Percentiles rank a stretch among this genome's conserved stretches.
phyloP scores from a whole-genome alignment of 495 filamentous ascomycete species.

The Tetracladium marchalianum region DNA sequence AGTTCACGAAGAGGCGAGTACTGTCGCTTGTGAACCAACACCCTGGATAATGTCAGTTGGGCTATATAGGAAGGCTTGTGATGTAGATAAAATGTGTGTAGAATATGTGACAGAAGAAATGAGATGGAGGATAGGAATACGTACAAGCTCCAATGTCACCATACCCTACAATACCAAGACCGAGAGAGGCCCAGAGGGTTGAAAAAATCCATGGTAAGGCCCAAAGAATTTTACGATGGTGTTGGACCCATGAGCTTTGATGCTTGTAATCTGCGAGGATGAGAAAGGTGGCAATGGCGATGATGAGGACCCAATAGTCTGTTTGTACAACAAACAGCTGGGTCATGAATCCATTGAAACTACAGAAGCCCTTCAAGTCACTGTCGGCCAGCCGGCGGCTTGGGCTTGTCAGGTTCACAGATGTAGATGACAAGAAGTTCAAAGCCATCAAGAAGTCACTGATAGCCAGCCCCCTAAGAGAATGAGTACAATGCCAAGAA shows the following conservation, averaged over 20 bases:
- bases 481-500: no score
- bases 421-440: slow-evolving; percentile 30
- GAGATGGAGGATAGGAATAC: slow-evolving; percentile 2
- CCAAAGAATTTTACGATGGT: slow-evolving; percentile 24
- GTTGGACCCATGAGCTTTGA: slow-evolving; percentile 27
- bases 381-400: slow-evolving; percentile 26
- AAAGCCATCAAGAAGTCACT: slow-evolving; percentile 32
- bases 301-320: slow-evolving; percentile 35
- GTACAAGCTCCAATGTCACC: slow-evolving; percentile 31
- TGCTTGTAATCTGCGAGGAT: slow-evolving; percentile 31
- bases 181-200: slow-evolving; percentile 25
- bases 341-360: slow-evolving; percentile 34
- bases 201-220: slow-evolving; percentile 30
- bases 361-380: slow-evolving; percentile 26
- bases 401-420: slow-evolving; percentile 25
- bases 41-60: slow-evolving; percentile 13
- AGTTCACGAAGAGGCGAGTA: slow-evolving; percentile 29
- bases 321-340: slow-evolving; percentile 36
- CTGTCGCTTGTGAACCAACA: slow-evolving; percentile 34
- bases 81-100: no score
- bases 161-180: slow-evolving; percentile 28
- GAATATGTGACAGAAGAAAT: no score
- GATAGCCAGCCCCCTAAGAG: slow-evolving; percentile 27
- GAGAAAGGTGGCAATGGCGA: slow-evolving; percentile 31
- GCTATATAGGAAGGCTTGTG: not conserved